Evolutionary conservation across 345 rosid species (phyloP), one percentile per base, ranked within the genome.

Genomic region (Moricandia arvensis): DNA sequence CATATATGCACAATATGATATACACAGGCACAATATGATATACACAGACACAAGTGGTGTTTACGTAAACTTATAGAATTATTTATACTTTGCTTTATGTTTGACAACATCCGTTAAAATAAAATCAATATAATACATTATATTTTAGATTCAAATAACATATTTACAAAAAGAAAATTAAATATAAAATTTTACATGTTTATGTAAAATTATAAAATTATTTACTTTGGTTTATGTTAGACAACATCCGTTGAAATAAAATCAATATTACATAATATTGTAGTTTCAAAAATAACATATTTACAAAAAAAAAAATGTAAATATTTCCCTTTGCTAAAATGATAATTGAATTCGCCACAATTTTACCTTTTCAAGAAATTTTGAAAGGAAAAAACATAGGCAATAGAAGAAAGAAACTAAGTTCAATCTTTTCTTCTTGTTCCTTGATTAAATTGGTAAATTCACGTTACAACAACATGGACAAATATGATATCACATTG

Each of bases 391-490:
- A 13, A 0, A 6, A 0, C 5, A 18, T 4, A 37, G 51, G 51
- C 34, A 11, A 13, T 9, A 54, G 43, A 73, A 11, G 29, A 54
- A 49, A 47, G n/a, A 51, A 27, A 61, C 13, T 51, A 57, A 68
- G 47, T 30, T 6, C 65, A 47, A 64, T 59, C 3, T 10, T 58
- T 62, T 69, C n/a, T 31, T 10, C 21, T 67, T 51, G 59, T 54
- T 73, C 17, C 78, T 79, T 79, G 16, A 66, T 78, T 38, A 66
- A 73, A 37, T 51, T 29, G 78, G 43, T 37, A 66, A 65, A 12
- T 16, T 77, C 68, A 71, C 70, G 89, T 84, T 71, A 87, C 81
- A 80, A 87, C 81, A 79, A 60, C 80, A 81, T 70, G 72, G 37
- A 69, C 29, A 79, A 24, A 54, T 79, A 80, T 80, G 83, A 80